A percentile compares a stretch with the other conserved stretches of the same genome.
These are phyloP conservation scores for Annulohypoxylon nitens DNA, from an alignment of 495 filamentous ascomycete species.

Conservation along the genomic window DNA sequence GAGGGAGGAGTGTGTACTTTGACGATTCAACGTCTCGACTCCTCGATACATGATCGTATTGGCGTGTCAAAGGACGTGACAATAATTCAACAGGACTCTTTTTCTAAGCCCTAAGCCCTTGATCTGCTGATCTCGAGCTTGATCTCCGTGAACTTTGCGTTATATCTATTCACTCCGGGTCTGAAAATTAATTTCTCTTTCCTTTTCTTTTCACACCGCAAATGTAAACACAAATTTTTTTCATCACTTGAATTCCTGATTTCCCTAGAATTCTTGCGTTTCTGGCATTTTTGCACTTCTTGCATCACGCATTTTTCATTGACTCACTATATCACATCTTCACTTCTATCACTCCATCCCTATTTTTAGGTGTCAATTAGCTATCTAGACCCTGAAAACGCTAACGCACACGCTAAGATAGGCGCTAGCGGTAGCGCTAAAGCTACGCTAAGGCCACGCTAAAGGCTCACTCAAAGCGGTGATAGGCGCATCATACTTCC, in stretches of 20 bases:
- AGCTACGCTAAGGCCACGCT: too few species aligned
- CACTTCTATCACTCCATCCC: not conserved
- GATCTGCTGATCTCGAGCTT: not conserved
- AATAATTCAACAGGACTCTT: not conserved
- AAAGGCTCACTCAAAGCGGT: not conserved
- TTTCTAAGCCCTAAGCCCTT: not conserved
- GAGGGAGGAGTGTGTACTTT: not conserved
- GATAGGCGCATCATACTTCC: slow-evolving; percentile 26
- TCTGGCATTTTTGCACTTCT: not conserved
- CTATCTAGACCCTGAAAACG: not conserved
- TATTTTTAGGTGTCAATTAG: slow-evolving; percentile 2
- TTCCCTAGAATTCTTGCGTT: not conserved
- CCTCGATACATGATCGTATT: not conserved
- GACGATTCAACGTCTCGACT: not conserved
- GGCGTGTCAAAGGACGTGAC: not conserved
- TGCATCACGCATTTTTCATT: not conserved
- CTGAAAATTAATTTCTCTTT: not conserved
- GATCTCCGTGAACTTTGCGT: not conserved
- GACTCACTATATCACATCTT: not conserved
- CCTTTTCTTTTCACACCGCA: not conserved
- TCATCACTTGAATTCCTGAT: not conserved
- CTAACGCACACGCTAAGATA: not conserved
- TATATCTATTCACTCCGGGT: not conserved
- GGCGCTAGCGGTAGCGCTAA: not conserved
- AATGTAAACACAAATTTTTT: not conserved